These are phyloP conservation scores for Solioccasus polychromus DNA, from an alignment of 768 basidiomycete genomes.

Conservation along the genomic window DNA sequence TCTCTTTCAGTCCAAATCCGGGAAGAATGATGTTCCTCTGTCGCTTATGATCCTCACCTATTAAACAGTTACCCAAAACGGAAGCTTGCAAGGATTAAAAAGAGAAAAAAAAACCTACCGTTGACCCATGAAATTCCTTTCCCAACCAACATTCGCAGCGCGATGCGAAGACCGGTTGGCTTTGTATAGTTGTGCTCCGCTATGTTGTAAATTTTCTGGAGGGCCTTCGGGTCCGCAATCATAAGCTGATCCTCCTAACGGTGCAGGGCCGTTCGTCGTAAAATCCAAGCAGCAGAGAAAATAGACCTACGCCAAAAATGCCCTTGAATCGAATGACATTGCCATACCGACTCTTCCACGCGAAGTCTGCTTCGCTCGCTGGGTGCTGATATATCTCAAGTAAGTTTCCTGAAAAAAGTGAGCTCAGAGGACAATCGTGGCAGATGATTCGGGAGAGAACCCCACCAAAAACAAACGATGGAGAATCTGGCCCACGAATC, in stretches of 20 bases:
- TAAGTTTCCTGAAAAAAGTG: too few species aligned
- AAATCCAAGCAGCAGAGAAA: too few species aligned
- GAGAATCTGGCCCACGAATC: too few species aligned
- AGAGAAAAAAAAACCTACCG: slow-evolving; percentile 20
- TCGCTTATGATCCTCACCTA: slow-evolving; percentile 44
- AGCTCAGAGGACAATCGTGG: too few species aligned
- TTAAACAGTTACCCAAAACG: slow-evolving; percentile 12
- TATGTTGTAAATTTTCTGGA: slow-evolving; percentile 37
- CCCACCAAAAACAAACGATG: too few species aligned
- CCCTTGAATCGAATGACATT: too few species aligned
- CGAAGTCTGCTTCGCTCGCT: too few species aligned
- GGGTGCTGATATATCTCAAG: too few species aligned
- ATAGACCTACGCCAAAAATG: too few species aligned
- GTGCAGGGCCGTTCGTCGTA: too few species aligned
- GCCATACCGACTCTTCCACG: too few species aligned
- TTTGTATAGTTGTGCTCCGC: slow-evolving; percentile 43
- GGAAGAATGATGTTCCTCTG: slow-evolving; percentile 54
- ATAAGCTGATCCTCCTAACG: slow-evolving; percentile 46
- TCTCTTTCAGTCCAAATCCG: slow-evolving; percentile 50
- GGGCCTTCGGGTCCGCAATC: slow-evolving; percentile 46
- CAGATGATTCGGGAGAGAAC: too few species aligned
- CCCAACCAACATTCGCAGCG: slow-evolving; percentile 21
- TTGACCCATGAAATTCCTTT: slow-evolving; percentile 39
- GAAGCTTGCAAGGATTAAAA: background rate
- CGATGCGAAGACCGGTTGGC: slow-evolving; percentile 19